Base-by-base conservation (phyloP, 1,284 basidiomycete genomes). In the Marasmius oreades region DNA sequence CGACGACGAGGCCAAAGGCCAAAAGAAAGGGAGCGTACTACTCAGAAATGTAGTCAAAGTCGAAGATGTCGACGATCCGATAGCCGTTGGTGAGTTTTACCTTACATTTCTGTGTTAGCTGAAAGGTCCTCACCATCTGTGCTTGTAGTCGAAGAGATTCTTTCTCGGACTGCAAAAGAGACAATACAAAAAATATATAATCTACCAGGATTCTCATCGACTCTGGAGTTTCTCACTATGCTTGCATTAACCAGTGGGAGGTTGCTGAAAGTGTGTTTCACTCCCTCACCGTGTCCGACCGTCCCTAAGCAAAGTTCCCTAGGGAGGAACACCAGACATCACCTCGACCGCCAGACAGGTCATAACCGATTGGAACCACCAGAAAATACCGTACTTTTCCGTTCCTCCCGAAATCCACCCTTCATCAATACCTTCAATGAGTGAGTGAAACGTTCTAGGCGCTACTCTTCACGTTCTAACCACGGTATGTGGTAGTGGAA, bases 351-450 rank as follows among this genome's bases (percentile, higher is more conserved):
- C 95, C 0, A 85, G 92, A 28, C 86, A 88, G 14, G 81, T 98
- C n/a, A 73, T 99, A 3, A 84, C 81, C 48, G 96, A 99, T 69
- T 98, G 96, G 95, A 98, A 98, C 67, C 85, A 92, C 61, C 94
- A 98, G 66, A 95, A 94, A 67, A 98, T 98, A 24, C 88, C 90
- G 0, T 98, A 93, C 73, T 91, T 81, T 72, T 92, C 93, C 1
- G 70, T 77, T 1, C 92, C 95, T 2, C 95, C 96, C 0, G 67
- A 75, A 2, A 69, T 92, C 2, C 93, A 94, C 66, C 85, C 88
- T 0, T 92, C 91, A 1, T 79, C 82, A 24, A 76, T 88, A 58
- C 90, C 84, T 22, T 84, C 84, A 3, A 78, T 73, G 5, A 70
- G 81, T 69, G 65, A 64, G 59, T 64, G 3, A 14, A 5, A 14